Conservation (phyloP, 192 early-diverging fungal genomes). For the Gamsiella multidivaricata region DNA sequence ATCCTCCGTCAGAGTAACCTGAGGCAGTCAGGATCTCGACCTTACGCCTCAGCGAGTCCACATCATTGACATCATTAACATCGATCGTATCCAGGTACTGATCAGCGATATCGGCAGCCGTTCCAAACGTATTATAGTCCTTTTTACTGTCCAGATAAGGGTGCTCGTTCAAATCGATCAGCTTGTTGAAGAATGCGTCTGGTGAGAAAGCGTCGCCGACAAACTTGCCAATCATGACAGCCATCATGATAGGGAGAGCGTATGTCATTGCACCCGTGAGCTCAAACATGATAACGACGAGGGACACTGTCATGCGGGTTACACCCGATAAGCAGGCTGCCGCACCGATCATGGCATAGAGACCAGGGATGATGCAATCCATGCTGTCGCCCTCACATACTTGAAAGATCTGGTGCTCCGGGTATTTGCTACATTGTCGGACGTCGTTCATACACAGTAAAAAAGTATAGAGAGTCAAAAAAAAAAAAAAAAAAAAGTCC, state of each 20-base stretch:
- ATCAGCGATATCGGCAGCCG: conserved; percentile 73
- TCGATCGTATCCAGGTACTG: conserved; percentile 74
- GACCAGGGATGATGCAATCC: conserved; percentile 81
- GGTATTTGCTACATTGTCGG: conserved; percentile 49
- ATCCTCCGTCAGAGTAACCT: conserved; percentile 79
- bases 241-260: conserved; percentile 92
- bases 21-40: conserved; percentile 64
- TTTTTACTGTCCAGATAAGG: conserved; percentile 83
- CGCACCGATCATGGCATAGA: conserved; percentile 87
- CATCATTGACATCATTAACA: conserved; percentile 67
- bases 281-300: conserved; percentile 99
- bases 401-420: conserved; percentile 72
- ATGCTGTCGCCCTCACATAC: conserved; percentile 46
- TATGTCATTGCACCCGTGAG: conserved; percentile 96
- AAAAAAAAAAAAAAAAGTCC: neutral
- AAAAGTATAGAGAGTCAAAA: neutral
- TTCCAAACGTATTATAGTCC: conserved; percentile 73
- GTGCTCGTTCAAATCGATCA: conserved; percentile 76
- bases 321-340: conserved; percentile 83
- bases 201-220: conserved; percentile 53
- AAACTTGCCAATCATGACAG: conserved; percentile 65
- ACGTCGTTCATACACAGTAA: neutral
- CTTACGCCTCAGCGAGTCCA: conserved; percentile 65
- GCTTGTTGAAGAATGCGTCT: conserved; percentile 52
- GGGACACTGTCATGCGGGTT: conserved; percentile 90